Percentiles rank a stretch among this genome's conserved stretches.
Evolutionary conservation across 2,329 filamentous ascomycete species (phyloP).

Genomic region (Xylaria sp.): DNA sequence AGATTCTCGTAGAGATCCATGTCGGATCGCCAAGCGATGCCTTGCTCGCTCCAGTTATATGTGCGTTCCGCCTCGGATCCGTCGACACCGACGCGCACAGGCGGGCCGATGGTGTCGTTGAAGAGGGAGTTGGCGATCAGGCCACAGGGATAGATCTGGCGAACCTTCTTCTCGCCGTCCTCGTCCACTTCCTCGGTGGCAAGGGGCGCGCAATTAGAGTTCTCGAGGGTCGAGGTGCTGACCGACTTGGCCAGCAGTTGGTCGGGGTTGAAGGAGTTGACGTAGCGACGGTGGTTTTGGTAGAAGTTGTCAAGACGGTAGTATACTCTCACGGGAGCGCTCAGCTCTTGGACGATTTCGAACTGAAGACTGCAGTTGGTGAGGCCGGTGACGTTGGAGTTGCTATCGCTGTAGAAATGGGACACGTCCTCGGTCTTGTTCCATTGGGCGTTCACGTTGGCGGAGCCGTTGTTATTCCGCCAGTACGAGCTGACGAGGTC

Average conservation of each 20-base stretch:
- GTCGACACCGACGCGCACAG: conserved; percentile 67
- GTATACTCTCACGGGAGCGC: conserved; percentile 88
- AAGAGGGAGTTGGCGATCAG: conserved; percentile 97
- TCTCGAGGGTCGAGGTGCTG: conserved; percentile 67
- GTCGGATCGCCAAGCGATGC: conserved; percentile 90
- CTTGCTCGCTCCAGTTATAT: conserved; percentile 80
- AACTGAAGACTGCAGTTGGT: conserved; percentile 79
- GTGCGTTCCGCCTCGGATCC: conserved; percentile 55
- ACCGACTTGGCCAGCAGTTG: conserved; percentile 81
- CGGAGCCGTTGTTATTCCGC: conserved; percentile 58
- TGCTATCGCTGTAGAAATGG: conserved; percentile 51
- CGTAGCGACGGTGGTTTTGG: conserved; percentile 97
- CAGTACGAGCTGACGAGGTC: conserved; percentile 76
- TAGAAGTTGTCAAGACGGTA: conserved; percentile 98
- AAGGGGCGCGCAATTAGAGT: conserved; percentile 81
- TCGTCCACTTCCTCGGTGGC: conserved; percentile 57
- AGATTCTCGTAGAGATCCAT: conserved; percentile 80
- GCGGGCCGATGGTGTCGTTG: conserved; percentile 86
- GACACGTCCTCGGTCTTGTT: conserved; percentile 51
- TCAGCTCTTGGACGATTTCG: conserved; percentile 80
- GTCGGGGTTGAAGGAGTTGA: conserved; percentile 84
- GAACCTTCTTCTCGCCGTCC: conserved; percentile 44
- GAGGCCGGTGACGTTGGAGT: conserved; percentile 37
- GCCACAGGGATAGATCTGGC: conserved; percentile 89
- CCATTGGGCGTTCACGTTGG: conserved; percentile 54